Evolutionary conservation across 2,329 filamentous ascomycete species (phyloP).

Genomic region (Ambrosiella cleistominuta): DNA sequence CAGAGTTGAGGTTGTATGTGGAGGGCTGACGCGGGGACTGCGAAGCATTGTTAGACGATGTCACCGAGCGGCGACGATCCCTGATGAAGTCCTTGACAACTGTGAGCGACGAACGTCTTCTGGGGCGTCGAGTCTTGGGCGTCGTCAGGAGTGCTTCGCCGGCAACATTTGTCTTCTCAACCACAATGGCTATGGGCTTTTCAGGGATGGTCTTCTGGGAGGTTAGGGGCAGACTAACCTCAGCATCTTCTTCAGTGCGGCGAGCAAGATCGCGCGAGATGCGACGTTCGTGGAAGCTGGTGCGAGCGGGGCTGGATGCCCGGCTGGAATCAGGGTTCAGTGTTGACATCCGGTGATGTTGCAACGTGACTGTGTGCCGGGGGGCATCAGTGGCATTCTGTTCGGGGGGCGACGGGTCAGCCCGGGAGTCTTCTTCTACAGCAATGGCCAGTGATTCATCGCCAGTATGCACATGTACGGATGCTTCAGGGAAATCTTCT

Average conservation of each 20-base stretch:
- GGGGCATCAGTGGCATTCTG: constrained; percentile 8
- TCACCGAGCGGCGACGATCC: constrained; percentile 36
- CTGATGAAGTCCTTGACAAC: constrained; percentile 45
- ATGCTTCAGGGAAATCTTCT: constrained; percentile 16
- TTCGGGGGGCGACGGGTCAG: constrained; percentile 9
- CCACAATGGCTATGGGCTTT: not conserved
- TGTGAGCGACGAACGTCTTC: constrained; percentile 39
- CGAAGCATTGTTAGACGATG: constrained; percentile 23
- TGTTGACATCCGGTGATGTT: constrained; percentile 4
- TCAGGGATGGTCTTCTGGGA: not conserved
- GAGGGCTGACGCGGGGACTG: constrained; percentile 33
- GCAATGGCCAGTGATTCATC: not conserved
- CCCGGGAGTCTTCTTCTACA: constrained; percentile 13
- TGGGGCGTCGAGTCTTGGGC: constrained; percentile 1
- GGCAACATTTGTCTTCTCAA: not conserved
- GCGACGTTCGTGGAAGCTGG: constrained; percentile 25
- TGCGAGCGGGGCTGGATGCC: constrained; percentile 4
- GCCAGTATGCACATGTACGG: constrained; percentile 24
- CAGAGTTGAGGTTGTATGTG: constrained; percentile 24
- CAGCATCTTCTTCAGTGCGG: constrained; percentile 17
- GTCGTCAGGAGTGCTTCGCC: not conserved
- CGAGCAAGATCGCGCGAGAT: constrained; percentile 25
- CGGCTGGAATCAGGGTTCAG: constrained; percentile 5
- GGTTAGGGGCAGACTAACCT: constrained; percentile 8
- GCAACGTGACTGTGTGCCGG: constrained; percentile 4